Evolutionary conservation across 257 asterid species (phyloP).

Genomic region (Gentiana straminea): DNA sequence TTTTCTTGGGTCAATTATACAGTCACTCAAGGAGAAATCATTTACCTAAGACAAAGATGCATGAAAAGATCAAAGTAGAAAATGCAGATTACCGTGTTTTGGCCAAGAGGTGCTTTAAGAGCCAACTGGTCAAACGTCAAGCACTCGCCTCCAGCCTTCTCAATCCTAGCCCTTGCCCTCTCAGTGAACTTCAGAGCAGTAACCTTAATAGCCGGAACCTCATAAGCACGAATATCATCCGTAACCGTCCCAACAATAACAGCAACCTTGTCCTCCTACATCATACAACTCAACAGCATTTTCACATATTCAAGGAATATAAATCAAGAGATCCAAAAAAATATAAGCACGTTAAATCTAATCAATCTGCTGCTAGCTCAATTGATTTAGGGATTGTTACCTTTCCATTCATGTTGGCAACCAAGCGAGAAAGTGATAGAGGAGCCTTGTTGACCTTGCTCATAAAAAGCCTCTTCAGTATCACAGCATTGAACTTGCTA

Average conservation of each 20-base stretch:
- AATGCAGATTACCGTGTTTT: slow-evolving; percentile 53
- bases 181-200: slow-evolving; percentile 79
- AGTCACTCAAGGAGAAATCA: too few relatives aligned
- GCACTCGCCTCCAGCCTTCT: slow-evolving; percentile 97
- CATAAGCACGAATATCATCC: slow-evolving; percentile 58
- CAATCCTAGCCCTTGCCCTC: slow-evolving; percentile 87
- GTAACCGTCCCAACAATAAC: slow-evolving; percentile 77
- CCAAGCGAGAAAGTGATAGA: slow-evolving; percentile 71
- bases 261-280: slow-evolving; percentile 73
- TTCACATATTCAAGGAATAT: too few relatives aligned
- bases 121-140: slow-evolving; percentile 92
- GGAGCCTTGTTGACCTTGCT: slow-evolving; percentile 86
- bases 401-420: slow-evolving; percentile 56
- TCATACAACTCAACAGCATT: neutral
- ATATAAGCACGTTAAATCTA: too few relatives aligned
- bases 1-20: too few relatives aligned
- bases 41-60: too few relatives aligned
- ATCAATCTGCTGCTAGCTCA: neutral
- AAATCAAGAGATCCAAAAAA: too few relatives aligned
- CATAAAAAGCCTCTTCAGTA: slow-evolving; percentile 82
- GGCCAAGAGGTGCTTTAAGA: slow-evolving; percentile 90
- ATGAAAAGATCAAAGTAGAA: too few relatives aligned
- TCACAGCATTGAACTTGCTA: slow-evolving; percentile 72
- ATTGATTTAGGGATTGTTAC: slow-evolving; percentile 13
- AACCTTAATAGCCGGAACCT: slow-evolving; percentile 64